Conservation (phyloP, 148 eudicot species). For the Rhododendron vialii region DNA sequence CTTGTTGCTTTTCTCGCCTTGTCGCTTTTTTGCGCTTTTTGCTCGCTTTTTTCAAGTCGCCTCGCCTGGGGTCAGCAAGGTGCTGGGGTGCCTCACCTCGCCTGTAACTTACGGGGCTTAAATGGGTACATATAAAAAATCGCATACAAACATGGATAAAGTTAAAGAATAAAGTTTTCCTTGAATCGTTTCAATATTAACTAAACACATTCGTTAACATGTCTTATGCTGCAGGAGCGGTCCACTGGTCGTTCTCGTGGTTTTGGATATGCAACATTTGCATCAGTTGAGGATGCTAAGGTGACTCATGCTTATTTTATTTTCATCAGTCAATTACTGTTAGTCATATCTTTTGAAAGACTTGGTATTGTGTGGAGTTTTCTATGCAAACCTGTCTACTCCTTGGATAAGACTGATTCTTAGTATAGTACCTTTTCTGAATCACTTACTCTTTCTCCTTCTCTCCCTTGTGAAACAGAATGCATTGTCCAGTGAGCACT, state of each 20-base stretch:
- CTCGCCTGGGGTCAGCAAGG: too few species aligned
- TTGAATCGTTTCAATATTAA: background rate
- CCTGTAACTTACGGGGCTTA: background rate
- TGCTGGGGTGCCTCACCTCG: too few species aligned
- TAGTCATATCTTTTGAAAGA: background rate
- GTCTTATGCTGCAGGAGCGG: constrained; percentile 50
- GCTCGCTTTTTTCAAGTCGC: too few species aligned
- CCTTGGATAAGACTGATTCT: background rate
- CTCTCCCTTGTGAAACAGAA: constrained; percentile 30
- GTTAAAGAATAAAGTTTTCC: background rate
- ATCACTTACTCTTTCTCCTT: background rate
- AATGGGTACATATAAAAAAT: background rate
- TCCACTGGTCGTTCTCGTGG: constrained; percentile 92
- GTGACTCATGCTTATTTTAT: constrained; percentile 21
- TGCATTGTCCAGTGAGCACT: constrained; percentile 71
- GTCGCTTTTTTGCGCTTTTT: too few species aligned
- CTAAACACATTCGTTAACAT: background rate
- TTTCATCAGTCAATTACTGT: background rate
- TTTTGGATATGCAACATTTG: constrained; percentile 94
- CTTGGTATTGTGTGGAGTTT: background rate
- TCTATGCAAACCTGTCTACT: background rate
- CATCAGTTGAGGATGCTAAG: constrained; percentile 80
- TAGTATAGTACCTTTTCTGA: background rate
- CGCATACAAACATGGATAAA: background rate
- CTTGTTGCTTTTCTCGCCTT: too few species aligned